Conservation (phyloP, 208 protist genomes). For the Leishmania arabica region DNA sequence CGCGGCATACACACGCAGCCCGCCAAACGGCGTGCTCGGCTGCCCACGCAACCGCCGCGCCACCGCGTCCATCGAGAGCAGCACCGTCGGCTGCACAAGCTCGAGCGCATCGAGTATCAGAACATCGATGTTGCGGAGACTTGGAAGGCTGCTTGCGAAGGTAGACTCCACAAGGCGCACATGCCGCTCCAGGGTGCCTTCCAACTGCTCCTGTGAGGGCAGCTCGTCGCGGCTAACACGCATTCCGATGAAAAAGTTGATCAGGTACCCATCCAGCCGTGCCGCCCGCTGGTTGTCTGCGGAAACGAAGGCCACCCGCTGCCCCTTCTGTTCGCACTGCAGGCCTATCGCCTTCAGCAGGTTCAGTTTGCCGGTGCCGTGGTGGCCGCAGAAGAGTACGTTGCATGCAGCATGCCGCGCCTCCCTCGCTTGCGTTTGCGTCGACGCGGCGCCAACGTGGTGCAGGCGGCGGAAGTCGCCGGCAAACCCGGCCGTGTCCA, state of each 20-base stretch:
- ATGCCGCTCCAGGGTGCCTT: constrained; percentile 84
- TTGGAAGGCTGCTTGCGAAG: constrained; percentile 70
- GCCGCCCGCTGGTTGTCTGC: constrained; percentile 62
- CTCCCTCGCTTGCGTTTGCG: constrained; percentile 41
- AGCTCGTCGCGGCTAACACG: constrained; percentile 74
- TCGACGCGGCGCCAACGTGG: constrained; percentile 41
- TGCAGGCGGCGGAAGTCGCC: constrained; percentile 59
- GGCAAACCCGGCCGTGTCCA: constrained; percentile 76
- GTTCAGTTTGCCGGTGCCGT: constrained; percentile 84
- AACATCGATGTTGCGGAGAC: constrained; percentile 68
- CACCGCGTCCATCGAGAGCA: constrained; percentile 83
- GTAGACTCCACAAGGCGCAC: constrained; percentile 74
- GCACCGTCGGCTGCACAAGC: constrained; percentile 50
- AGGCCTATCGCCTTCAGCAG: constrained; percentile 77
- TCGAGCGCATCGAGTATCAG: constrained; percentile 82
- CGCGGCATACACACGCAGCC: constrained; percentile 77
- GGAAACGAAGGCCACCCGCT: constrained; percentile 78
- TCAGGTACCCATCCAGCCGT: constrained; percentile 64
- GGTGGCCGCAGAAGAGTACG: constrained; percentile 75
- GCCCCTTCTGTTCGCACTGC: constrained; percentile 45
- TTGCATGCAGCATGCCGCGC: constrained; percentile 47
- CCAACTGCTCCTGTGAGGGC: constrained; percentile 86
- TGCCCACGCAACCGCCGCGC: constrained; percentile 50
- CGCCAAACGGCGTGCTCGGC: constrained; percentile 68
- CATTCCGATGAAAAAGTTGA: constrained; percentile 84